Conservation (phyloP, 176 grass and related monocot species). For the Musa schizocarpa region DNA sequence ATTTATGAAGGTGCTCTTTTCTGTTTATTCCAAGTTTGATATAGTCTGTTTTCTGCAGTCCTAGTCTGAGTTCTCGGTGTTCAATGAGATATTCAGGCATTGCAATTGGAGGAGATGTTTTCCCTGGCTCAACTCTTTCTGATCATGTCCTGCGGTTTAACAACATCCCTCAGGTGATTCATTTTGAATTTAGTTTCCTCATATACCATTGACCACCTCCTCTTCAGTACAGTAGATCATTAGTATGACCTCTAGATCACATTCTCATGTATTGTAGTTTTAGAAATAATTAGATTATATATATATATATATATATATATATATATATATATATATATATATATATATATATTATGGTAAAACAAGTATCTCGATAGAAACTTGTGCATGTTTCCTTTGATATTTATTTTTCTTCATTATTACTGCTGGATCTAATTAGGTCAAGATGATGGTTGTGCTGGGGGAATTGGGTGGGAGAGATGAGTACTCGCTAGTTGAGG, state of each 20-base stretch:
- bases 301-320: too few relatives aligned
- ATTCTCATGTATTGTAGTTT: neutral
- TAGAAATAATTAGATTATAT: neutral
- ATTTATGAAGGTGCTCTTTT: conserved; percentile 87
- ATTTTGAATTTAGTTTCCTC: neutral
- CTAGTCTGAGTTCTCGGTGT: neutral
- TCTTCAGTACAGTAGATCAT: neutral
- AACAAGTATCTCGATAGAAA: neutral
- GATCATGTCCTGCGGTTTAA: conserved; percentile 97
- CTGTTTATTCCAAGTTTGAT: neutral
- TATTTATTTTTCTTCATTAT: neutral
- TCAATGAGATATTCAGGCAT: conserved; percentile 43
- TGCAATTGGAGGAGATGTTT: conserved; percentile 99
- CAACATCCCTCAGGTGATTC: conserved; percentile 84
- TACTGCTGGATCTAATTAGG: conserved; percentile 41
- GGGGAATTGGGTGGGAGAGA: conserved; percentile 93
- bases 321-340: neutral
- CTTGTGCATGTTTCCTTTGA: neutral
- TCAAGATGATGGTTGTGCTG: conserved; percentile 99
- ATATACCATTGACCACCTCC: neutral
- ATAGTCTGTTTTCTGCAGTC: neutral
- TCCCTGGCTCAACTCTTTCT: conserved; percentile 92
- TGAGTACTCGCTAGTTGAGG: conserved; percentile 94
- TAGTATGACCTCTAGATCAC: neutral
- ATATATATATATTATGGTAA: neutral